These are phyloP conservation scores for Agrostemma githago DNA, from an alignment of 148 eudicot species.

Conservation along the genomic window DNA sequence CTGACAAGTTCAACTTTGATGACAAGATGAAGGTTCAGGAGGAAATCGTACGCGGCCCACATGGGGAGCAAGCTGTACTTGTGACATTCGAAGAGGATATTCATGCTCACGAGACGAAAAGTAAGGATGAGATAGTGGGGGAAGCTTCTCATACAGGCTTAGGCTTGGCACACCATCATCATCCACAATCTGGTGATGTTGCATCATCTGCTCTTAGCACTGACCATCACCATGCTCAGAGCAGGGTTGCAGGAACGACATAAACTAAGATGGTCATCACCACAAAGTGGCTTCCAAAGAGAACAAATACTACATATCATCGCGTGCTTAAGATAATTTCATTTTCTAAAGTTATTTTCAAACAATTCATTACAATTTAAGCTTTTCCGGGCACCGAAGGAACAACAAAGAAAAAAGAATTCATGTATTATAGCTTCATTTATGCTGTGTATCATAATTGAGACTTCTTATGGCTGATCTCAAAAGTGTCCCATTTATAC, in stretches of 20 bases:
- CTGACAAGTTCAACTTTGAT: slow-evolving; percentile 47
- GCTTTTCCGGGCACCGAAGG: neutral
- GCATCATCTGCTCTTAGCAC: slow-evolving; percentile 25
- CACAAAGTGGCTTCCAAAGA: neutral
- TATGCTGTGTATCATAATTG: neutral
- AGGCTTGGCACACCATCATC: slow-evolving; percentile 23
- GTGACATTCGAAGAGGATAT: slow-evolving; percentile 63
- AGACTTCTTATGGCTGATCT: neutral
- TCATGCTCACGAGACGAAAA: slow-evolving; percentile 50
- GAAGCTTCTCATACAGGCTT: slow-evolving; percentile 29
- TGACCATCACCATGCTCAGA: slow-evolving; percentile 24
- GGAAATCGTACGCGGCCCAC: slow-evolving; percentile 58
- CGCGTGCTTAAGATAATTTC: neutral
- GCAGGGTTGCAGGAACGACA: slow-evolving; percentile 14
- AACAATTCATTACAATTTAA: slow-evolving; percentile 7
- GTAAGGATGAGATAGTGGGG: slow-evolving; percentile 37
- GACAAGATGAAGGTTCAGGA: slow-evolving; percentile 55
- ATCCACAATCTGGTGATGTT: slow-evolving; percentile 32
- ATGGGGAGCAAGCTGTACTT: slow-evolving; percentile 49
- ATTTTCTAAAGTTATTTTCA: slow-evolving; percentile 3
- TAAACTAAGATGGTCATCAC: neutral
- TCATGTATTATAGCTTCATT: slow-evolving; percentile 1
- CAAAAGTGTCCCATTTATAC: neutral
- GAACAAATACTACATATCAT: neutral
- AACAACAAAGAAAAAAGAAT: neutral